Base-by-base conservation (phyloP, 768 basidiomycete genomes). In the Sarcomyxa edulis region DNA sequence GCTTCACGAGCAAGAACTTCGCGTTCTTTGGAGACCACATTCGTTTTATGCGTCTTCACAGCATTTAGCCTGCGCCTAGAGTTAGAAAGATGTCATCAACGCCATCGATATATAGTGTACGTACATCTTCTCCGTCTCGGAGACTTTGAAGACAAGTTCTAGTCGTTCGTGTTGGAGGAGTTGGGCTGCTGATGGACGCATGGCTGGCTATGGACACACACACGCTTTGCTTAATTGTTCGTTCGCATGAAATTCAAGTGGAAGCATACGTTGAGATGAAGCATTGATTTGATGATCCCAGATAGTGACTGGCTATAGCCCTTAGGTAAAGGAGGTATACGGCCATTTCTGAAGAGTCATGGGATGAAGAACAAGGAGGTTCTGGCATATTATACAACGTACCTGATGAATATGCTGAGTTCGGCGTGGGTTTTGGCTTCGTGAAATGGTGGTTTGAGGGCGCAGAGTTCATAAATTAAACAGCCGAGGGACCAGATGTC, bases 401-500 rank as follows among this genome's bases (percentile, higher is more conserved):
- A 82, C 84, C 87, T 71, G 54, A 96, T 87, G 42, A 81, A 74
- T 41, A 82, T 81, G 41, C 84, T 86, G 8, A 95, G 71, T 53
- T 95, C 91, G 2, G 76, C 71, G 44, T 94, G 90, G 0, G 92
- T 94, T 58, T 89, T 84, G 1, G 93, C 91, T 59, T 90, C 90
- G 49, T 93, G 85, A 54, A 96, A 96, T 5, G 92, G 93, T 0
- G 93, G 93, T 50, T 86, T 86, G 37, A 93, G 70, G 0, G 95
- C 92, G 47, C 95, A 98, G 26, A 98, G 76, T 62, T 98, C 96
- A 59, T 89, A 98, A 18, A 97, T 89, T 21, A 98, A 72, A 62
- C 96, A 99, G 1, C 96, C 96, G 20, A 98, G 72, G 4, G 91
- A 94, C 96, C 96, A 99, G 33, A 99, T 97, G 54, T 99, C 96